Percentiles rank a stretch among this genome's conserved stretches.
These are phyloP conservation scores for Citrus mangshanensis DNA, from an alignment of 345 rosid genomes.

Conservation along the genomic window DNA sequence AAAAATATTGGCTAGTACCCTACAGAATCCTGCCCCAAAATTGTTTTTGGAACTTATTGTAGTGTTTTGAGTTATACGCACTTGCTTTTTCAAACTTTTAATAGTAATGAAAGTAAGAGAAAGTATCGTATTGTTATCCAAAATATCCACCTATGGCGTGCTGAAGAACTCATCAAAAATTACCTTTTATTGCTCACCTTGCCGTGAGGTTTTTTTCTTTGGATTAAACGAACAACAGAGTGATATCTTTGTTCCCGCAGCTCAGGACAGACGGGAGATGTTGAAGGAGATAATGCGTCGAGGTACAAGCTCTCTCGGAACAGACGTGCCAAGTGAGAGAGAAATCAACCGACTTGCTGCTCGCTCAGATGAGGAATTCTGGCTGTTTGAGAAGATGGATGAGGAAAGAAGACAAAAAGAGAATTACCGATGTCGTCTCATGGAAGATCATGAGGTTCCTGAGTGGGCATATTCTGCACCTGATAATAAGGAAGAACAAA, in stretches of 20 bases:
- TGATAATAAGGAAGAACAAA: conserved; percentile 52
- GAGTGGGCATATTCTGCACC: conserved; percentile 82
- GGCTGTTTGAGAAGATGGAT: conserved; percentile 93
- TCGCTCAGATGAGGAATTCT: conserved; percentile 80
- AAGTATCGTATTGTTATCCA: background rate
- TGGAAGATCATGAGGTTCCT: conserved; percentile 97
- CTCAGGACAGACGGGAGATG: conserved; percentile 92
- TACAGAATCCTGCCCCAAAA: background rate
- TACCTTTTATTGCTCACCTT: background rate
- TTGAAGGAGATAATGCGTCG: conserved; percentile 95
- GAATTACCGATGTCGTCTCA: conserved; percentile 79
- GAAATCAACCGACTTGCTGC: conserved; percentile 98
- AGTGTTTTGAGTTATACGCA: background rate
- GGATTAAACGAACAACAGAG: conserved; percentile 5
- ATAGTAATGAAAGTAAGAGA: background rate
- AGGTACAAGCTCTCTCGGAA: conserved; percentile 94
- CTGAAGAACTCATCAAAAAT: background rate
- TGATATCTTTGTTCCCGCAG: conserved; percentile 44
- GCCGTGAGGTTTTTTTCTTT: background rate
- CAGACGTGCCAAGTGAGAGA: conserved; percentile 97
- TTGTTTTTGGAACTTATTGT: background rate
- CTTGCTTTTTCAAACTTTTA: background rate
- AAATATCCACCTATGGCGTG: background rate
- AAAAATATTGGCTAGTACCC: background rate
- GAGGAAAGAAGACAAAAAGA: conserved; percentile 85